Percentiles rank a stretch among this genome's conserved stretches.
Evolutionary conservation across 345 rosid genomes (phyloP).

Genomic region (Reutealis trisperma): DNA sequence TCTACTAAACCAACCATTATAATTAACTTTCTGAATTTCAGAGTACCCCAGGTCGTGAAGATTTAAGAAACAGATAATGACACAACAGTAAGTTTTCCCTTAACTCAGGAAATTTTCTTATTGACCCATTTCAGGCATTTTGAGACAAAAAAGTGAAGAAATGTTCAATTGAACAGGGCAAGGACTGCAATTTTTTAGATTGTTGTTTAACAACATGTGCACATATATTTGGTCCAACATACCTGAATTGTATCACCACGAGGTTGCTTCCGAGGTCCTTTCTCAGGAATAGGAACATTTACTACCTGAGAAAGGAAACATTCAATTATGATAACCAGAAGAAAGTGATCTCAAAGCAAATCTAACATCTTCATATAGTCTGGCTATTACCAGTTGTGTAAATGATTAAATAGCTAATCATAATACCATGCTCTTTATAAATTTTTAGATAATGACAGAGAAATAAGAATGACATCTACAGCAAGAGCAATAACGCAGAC

Average conservation of each 20-base stretch:
- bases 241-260: slow-evolving; percentile 95
- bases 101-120: not conserved
- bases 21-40: not conserved
- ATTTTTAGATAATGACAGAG: not conserved
- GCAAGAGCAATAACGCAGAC: too few species aligned
- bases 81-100: not conserved
- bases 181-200: not conserved
- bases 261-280: slow-evolving; percentile 94
- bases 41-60: not conserved
- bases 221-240: not conserved
- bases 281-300: slow-evolving; percentile 79
- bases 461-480: too few species aligned
- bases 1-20: not conserved
- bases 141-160: not conserved
- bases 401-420: not conserved
- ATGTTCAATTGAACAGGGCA: not conserved
- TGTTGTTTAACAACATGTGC: not conserved
- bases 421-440: not conserved
- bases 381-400: not conserved
- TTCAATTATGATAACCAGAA: not conserved
- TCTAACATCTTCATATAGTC: not conserved
- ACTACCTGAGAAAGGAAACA: slow-evolving; percentile 56
- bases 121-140: too few species aligned
- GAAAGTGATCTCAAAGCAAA: not conserved
- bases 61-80: not conserved